A percentile compares a stretch with the other conserved stretches of the same genome.
Conservation (phyloP, 73 alveolate species). For the Paramecium octaurelia region DNA sequence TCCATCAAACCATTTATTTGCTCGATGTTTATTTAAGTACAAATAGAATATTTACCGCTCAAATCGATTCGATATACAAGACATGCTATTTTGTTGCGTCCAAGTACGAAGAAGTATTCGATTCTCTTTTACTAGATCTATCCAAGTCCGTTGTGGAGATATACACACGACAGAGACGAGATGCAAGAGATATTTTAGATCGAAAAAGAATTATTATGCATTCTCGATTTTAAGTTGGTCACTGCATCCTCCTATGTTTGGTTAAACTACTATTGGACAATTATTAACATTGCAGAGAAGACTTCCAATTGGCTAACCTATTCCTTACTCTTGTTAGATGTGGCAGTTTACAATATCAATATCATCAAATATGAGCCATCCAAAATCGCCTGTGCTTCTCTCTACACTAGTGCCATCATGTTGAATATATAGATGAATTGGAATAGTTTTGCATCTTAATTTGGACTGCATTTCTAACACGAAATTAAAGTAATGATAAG, state of each 20-base stretch:
- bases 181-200: not conserved
- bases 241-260: not conserved
- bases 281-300: not conserved
- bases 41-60: not conserved
- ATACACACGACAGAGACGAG: not conserved
- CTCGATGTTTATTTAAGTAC: conserved; percentile 26
- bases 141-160: not conserved
- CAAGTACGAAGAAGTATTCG: conserved; percentile 16
- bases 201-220: not conserved
- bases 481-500: not conserved
- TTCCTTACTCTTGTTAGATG: not conserved
- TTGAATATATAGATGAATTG: not conserved
- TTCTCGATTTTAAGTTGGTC: not conserved
- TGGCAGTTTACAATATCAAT: not conserved
- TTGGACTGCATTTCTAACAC: not conserved
- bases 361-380: not conserved
- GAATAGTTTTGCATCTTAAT: not conserved
- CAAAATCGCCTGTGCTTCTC: not conserved
- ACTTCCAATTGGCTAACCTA: not conserved
- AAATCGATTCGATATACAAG: not conserved
- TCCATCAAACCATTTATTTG: not conserved
- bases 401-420: not conserved
- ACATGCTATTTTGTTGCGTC: conserved; percentile 3
- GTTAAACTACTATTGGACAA: conserved; percentile 25
- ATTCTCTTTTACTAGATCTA: not conserved